A percentile compares a stretch with the other conserved stretches of the same genome.
phyloP scores from a whole-genome alignment of 176 grass and related monocot species.

The Oryza nivara region DNA sequence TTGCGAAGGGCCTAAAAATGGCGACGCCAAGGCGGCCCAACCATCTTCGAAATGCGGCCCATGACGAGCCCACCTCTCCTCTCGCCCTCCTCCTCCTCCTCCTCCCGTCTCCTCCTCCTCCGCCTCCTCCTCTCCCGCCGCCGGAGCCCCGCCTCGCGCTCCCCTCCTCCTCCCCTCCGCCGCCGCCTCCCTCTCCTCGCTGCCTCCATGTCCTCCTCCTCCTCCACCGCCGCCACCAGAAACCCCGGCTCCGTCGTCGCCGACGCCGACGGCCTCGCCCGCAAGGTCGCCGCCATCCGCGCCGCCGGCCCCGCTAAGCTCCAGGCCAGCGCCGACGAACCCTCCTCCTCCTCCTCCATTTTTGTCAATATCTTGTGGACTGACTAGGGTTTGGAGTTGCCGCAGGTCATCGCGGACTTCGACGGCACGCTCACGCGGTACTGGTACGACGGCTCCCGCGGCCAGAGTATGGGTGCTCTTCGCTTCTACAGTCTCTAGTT shows the following conservation, averaged over 20 bases:
- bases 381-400: slow-evolving; percentile 1
- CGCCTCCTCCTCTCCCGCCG: slow-evolving; percentile 29
- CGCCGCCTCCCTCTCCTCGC: not conserved
- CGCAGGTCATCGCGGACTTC: slow-evolving; percentile 92
- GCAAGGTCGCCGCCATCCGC: slow-evolving; percentile 55
- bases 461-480: slow-evolving; percentile 71
- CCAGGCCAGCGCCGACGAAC: slow-evolving; percentile 21
- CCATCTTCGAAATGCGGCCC: slow-evolving; percentile 39
- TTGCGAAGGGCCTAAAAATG: not conserved
- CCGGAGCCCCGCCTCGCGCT: slow-evolving; percentile 24
- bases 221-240: not conserved
- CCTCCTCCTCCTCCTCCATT: not conserved
- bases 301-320: slow-evolving; percentile 51
- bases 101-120: slow-evolving; percentile 36
- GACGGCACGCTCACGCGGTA: slow-evolving; percentile 92
- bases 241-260: slow-evolving; percentile 25
- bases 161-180: not conserved
- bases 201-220: slow-evolving; percentile 21
- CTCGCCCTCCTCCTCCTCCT: slow-evolving; percentile 25
- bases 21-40: slow-evolving; percentile 20
- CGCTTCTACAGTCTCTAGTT: not conserved
- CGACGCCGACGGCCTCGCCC: slow-evolving; percentile 30
- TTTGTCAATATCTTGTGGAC: not conserved
- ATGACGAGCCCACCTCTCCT: slow-evolving; percentile 41
- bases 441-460: slow-evolving; percentile 78